Evolutionary conservation across 108 stramenopile genomes (phyloP).

Genomic region (Stephanodiscus minutulus): DNA sequence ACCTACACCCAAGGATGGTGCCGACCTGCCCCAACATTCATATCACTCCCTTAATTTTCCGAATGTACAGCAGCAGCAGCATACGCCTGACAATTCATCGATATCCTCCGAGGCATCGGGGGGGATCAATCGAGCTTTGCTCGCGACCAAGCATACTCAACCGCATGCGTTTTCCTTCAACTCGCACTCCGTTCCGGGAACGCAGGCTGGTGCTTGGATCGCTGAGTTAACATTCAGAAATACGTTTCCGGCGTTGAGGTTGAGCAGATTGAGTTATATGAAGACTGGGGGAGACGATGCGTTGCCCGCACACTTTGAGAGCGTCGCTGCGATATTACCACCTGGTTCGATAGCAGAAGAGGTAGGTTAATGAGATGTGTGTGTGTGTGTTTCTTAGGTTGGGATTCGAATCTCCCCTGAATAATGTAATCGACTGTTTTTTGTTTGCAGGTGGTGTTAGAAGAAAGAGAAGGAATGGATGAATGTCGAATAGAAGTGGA

Average conservation of each 20-base stretch:
- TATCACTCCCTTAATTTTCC: conserved; percentile 7
- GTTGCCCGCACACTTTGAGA: conserved; percentile 84
- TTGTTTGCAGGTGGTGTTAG: conserved; percentile 15
- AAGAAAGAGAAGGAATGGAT: conserved; percentile 6
- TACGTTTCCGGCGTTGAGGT: conserved; percentile 79
- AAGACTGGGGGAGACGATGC: conserved; percentile 73
- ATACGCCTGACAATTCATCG: conserved; percentile 12
- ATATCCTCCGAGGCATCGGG: conserved; percentile 24
- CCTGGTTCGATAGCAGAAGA: conserved; percentile 58
- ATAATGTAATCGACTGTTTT: conserved; percentile 41
- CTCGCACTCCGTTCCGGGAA: conserved; percentile 54
- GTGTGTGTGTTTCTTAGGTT: conserved; percentile 13
- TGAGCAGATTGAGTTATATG: conserved; percentile 78
- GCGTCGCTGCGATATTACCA: conserved; percentile 82
- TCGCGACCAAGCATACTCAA: conserved; percentile 22
- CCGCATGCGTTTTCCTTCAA: conserved; percentile 37
- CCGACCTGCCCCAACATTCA: background rate
- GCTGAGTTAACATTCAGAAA: conserved; percentile 79
- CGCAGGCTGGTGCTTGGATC: conserved; percentile 86
- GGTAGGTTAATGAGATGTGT: background rate
- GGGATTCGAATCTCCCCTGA: background rate
- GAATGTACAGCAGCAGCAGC: conserved; percentile 8
- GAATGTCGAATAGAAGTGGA: conserved; percentile 49
- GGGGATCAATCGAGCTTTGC: conserved; percentile 28
- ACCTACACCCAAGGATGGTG: conserved; percentile 30